These are phyloP conservation scores for Pichiaceae sp. DNA, from an alignment of 1,139 yeast species.

Conservation along the genomic window DNA sequence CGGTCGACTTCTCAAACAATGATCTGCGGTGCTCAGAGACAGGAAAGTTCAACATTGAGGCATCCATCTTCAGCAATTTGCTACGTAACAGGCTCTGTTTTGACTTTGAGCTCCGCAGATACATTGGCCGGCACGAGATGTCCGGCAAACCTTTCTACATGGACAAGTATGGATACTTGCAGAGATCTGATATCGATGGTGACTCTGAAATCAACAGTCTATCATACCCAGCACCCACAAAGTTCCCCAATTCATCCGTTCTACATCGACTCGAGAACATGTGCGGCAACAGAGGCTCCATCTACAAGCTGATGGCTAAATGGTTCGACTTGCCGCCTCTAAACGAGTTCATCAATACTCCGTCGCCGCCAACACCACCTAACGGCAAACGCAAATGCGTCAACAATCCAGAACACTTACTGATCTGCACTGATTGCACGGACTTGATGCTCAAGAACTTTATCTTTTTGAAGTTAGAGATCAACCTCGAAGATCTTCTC, in stretches of 20 bases:
- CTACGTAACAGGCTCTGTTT: slow-evolving; percentile 19
- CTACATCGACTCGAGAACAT: slow-evolving; percentile 16
- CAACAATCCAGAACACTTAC: slow-evolving; percentile 23
- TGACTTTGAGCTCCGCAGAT: slow-evolving; percentile 12
- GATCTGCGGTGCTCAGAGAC: slow-evolving; percentile 18
- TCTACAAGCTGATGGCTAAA: slow-evolving; percentile 19
- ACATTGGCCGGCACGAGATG: slow-evolving; percentile 11
- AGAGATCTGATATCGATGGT: slow-evolving; percentile 7
- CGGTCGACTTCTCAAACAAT: slow-evolving; percentile 18
- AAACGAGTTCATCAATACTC: slow-evolving; percentile 21
- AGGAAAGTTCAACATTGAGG: slow-evolving; percentile 17
- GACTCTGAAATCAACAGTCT: slow-evolving; percentile 3
- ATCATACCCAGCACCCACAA: slow-evolving; percentile 9
- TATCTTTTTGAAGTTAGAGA: slow-evolving; percentile 19
- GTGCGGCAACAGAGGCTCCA: slow-evolving; percentile 16
- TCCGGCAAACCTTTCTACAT: slow-evolving; percentile 9
- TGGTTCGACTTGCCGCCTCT: slow-evolving; percentile 28
- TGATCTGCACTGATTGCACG: slow-evolving; percentile 22
- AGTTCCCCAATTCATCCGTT: slow-evolving; percentile 21
- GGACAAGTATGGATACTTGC: slow-evolving; percentile 20
- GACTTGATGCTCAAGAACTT: slow-evolving; percentile 17
- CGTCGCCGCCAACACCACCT: slow-evolving; percentile 26
- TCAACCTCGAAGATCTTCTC: slow-evolving; percentile 21
- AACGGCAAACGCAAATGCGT: slow-evolving; percentile 14
- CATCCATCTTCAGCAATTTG: slow-evolving; percentile 21